Evolutionary conservation across 164 flowering plant genomes (phyloP), one percentile per base, ranked within the genome.

Genomic region (Platanus orientalis): DNA sequence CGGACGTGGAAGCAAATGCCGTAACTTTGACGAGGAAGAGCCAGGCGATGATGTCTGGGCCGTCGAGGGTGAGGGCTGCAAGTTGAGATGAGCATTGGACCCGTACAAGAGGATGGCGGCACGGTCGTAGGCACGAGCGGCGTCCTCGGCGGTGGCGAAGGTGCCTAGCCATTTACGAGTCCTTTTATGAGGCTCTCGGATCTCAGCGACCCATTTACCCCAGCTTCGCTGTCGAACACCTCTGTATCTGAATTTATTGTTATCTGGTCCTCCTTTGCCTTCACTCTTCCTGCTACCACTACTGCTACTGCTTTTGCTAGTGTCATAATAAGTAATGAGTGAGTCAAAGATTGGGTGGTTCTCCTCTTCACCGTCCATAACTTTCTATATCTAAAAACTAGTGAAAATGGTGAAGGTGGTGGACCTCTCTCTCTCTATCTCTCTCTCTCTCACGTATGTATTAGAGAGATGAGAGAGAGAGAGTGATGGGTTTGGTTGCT

Each of bases 151-250:
- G 16, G 98, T 90, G 60, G 88, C 60, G 75, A 90, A 92, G 10
- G 98, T 92, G 20, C 98, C 98, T 14, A 92, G 86, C 98, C 98
- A 92, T 51, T 86, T 87, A 6, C 98, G 83, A 0, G 84, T 80
- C 0, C 97, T 79, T 63, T 85, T 86, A 1, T 92, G 68, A 0
- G 98, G 98, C 76, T 92, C 97, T 0, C 98, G 82, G 73, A 92
- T 92, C 93, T 92, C 98, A 1, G 98, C 98, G 0, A 90, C 98
- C 96, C 96, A 92, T 58, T 90, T 90, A 0, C 97, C 98, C 98
- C 98, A 92, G 70, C 96, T 90, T 7, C 98, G 74, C 56, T 92
- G 96, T 16, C 98, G 70, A 24, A 92, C 98, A 0, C 98, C 98
- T 30, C 93, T 72, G 72, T 86, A 92, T 23, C 86, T 67, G 76